Percentiles rank a stretch among this genome's conserved stretches.
Evolutionary conservation across 306 rosid genomes (phyloP).

Genomic region (Ceratonia siliqua): DNA sequence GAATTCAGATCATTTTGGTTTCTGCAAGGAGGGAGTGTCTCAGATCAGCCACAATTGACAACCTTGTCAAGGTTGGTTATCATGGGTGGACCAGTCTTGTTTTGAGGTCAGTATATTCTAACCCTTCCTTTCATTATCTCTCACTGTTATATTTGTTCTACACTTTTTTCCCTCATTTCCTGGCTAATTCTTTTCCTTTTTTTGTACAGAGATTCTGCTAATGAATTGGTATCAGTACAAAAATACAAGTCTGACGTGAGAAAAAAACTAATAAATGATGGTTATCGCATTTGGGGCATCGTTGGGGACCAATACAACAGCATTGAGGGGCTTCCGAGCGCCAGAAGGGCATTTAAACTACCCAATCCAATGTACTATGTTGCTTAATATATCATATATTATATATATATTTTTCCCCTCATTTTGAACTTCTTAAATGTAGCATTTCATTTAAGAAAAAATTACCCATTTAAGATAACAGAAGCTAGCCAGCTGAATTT

Average conservation of each 20-base stretch:
- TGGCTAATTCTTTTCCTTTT: background rate
- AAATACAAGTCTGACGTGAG: slow-evolving; percentile 50
- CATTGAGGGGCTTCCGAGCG: slow-evolving; percentile 44
- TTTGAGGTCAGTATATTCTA: slow-evolving; percentile 41
- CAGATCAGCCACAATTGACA: slow-evolving; percentile 66
- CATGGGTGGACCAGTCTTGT: slow-evolving; percentile 63
- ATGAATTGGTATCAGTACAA: slow-evolving; percentile 40
- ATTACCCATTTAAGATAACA: background rate
- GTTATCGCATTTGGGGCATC: slow-evolving; percentile 49
- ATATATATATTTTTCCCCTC: background rate
- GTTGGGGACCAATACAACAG: slow-evolving; percentile 53
- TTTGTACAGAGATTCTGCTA: slow-evolving; percentile 32
- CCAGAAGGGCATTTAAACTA: slow-evolving; percentile 48
- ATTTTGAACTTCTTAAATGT: background rate
- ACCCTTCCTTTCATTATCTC: background rate
- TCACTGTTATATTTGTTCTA: background rate
- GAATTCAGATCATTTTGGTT: slow-evolving; percentile 60
- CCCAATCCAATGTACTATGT: slow-evolving; percentile 56
- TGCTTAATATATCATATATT: slow-evolving; percentile 25
- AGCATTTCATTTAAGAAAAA: background rate
- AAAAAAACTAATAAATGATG: slow-evolving; percentile 28
- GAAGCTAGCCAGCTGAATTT: no score
- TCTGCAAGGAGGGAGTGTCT: slow-evolving; percentile 65
- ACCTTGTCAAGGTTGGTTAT: slow-evolving; percentile 60
- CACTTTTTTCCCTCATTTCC: background rate